Conservation (phyloP, 306 rosid species). For the Benincasa hispida region DNA sequence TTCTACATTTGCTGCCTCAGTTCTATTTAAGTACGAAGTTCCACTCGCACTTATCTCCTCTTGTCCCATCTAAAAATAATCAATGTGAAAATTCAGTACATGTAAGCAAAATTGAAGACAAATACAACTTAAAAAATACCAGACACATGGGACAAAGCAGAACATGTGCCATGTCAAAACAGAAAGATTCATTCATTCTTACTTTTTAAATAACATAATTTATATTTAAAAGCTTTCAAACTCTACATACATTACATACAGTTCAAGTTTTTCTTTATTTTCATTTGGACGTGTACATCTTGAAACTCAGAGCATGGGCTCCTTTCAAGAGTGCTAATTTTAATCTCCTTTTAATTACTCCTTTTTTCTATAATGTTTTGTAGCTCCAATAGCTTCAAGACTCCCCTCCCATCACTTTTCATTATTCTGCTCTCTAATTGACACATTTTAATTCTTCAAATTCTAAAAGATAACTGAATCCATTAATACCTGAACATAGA, state of each 20-base stretch:
- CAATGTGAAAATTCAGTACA: constrained; percentile 7
- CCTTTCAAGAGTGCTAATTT: neutral
- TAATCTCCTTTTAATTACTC: neutral
- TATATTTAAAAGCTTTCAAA: neutral
- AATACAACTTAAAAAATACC: neutral
- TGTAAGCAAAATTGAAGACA: neutral
- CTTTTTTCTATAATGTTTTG: neutral
- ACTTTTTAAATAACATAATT: neutral
- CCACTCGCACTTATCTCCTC: constrained; percentile 99
- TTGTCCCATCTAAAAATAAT: constrained; percentile 81
- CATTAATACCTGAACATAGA: constrained; percentile 80
- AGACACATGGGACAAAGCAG: neutral
- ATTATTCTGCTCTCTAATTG: neutral
- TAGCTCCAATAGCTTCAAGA: too few relatives aligned
- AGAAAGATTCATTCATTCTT: neutral
- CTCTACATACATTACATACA: neutral
- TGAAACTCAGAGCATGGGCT: neutral
- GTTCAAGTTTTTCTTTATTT: neutral
- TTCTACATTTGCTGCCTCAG: constrained; percentile 99
- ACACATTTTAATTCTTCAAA: neutral
- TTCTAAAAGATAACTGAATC: neutral
- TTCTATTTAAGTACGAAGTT: constrained; percentile 91
- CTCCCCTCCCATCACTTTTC: too few relatives aligned
- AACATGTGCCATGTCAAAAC: neutral
- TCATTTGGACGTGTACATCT: neutral